Evolutionary conservation across 331 rosid genomes (phyloP).

Genomic region (Pyrus hybrid): DNA sequence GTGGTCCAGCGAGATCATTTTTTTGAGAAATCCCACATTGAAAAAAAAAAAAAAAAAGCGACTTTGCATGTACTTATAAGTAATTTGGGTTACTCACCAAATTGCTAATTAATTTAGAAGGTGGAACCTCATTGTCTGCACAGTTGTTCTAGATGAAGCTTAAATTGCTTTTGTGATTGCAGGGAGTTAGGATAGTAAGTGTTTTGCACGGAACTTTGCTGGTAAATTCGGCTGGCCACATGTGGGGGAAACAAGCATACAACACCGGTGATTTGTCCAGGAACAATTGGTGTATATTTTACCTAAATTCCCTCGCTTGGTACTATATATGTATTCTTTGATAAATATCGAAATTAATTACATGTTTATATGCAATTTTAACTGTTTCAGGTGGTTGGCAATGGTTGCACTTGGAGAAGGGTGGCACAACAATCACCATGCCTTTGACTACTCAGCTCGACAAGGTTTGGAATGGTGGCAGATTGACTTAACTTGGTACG

Average conservation of each 20-base stretch:
- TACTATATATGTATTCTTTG: background rate
- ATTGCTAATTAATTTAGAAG: no score
- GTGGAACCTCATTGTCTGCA: no score
- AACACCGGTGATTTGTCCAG: conserved; percentile 66
- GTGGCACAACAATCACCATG: conserved; percentile 96
- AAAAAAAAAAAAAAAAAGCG: no score
- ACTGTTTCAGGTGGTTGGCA: conserved; percentile 58
- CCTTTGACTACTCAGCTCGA: conserved; percentile 80
- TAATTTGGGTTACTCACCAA: no score
- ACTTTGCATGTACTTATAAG: no score
- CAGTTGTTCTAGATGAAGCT: background rate
- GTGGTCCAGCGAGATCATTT: no score
- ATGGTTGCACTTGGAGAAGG: conserved; percentile 71
- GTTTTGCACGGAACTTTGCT: conserved; percentile 66
- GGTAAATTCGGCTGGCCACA: conserved; percentile 79
- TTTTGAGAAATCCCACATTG: no score
- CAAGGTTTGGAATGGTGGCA: conserved; percentile 96
- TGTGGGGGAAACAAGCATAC: conserved; percentile 67
- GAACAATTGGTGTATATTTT: conserved; percentile 56
- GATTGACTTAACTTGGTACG: conserved; percentile 70
- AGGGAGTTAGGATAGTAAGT: conserved; percentile 68
- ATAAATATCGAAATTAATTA: background rate
- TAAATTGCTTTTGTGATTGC: background rate
- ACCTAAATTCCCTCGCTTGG: background rate
- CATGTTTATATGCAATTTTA: background rate